Conservation (phyloP, 768 basidiomycete genomes). For the Tremella yokohamensis region DNA sequence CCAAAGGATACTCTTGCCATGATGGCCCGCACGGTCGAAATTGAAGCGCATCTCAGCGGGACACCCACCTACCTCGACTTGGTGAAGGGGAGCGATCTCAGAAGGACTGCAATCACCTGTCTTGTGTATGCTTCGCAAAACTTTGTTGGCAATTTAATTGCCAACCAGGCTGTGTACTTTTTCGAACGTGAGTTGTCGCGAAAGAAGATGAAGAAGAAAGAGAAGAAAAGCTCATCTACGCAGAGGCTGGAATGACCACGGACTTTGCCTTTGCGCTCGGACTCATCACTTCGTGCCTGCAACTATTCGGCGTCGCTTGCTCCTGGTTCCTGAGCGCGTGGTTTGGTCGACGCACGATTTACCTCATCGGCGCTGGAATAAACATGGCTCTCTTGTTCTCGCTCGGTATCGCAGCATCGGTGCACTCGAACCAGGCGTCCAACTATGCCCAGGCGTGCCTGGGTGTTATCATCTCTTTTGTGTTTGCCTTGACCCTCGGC, state of each 20-base stretch:
- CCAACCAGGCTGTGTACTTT: conserved; percentile 38
- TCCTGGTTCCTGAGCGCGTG: conserved; percentile 43
- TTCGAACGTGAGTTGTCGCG: conserved; percentile 25
- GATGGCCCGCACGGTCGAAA: conserved; percentile 45
- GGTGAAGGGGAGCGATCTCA: conserved; percentile 37
- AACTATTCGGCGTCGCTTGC: conserved; percentile 25
- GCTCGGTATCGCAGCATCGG: conserved; percentile 39
- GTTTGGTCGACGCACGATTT: conserved; percentile 42
- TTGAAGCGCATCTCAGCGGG: conserved; percentile 15
- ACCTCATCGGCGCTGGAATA: conserved; percentile 38
- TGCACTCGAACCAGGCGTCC: conserved; percentile 18
- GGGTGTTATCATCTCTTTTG: conserved; percentile 37
- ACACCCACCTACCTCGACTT: conserved; percentile 37
- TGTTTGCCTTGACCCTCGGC: conserved; percentile 35
- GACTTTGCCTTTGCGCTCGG: conserved; percentile 38
- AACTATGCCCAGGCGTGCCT: conserved; percentile 36
- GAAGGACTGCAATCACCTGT: conserved; percentile 41
- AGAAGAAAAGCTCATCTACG: neutral
- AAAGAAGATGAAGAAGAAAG: neutral
- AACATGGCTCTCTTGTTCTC: conserved; percentile 36
- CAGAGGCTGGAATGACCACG: conserved; percentile 35
- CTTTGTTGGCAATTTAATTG: conserved; percentile 39
- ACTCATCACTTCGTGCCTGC: conserved; percentile 40
- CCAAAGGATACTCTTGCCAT: conserved; percentile 36
- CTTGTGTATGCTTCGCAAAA: conserved; percentile 45